Percentiles rank a stretch among this genome's conserved stretches.
Evolutionary conservation across 306 rosid genomes (phyloP).

Genomic region (Bauhinia variegata): DNA sequence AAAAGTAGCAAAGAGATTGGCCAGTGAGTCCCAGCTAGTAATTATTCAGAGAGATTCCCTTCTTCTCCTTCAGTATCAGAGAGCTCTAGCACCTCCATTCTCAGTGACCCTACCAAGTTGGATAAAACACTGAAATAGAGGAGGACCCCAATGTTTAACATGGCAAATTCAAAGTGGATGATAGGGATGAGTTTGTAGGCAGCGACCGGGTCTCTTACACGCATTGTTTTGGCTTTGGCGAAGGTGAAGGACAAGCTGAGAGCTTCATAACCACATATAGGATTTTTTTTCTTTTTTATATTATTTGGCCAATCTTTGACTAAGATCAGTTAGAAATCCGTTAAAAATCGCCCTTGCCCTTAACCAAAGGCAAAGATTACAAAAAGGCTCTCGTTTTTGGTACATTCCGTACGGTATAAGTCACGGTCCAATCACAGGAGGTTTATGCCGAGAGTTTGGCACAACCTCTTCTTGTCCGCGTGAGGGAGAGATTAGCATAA

Average conservation of each 20-base stretch:
- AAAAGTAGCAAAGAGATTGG: conserved; percentile 16
- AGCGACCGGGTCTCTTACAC: conserved; percentile 52
- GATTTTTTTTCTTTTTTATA: not conserved
- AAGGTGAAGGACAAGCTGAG: conserved; percentile 18
- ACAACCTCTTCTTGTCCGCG: not conserved
- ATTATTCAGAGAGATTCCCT: not conserved
- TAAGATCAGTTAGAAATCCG: conserved; percentile 48
- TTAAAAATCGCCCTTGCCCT: conserved; percentile 35
- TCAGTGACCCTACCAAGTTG: conserved; percentile 19
- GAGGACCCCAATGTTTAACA: conserved; percentile 6
- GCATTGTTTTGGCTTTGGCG: conserved; percentile 35
- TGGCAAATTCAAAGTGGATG: conserved; percentile 21
- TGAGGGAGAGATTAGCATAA: not conserved
- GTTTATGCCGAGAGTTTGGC: not conserved
- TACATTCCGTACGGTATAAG: not conserved
- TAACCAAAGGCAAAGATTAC: not conserved
- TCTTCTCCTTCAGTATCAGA: not conserved
- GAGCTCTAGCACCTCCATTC: not conserved
- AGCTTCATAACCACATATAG: conserved; percentile 50
- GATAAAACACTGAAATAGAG: not conserved
- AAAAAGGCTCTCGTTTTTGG: no score
- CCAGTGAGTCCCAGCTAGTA: conserved; percentile 34
- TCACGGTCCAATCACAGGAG: not conserved
- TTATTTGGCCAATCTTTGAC: conserved; percentile 39
- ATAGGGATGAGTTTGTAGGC: conserved; percentile 23